Conservation (phyloP, 1,139 yeast genomes). For the Yamadazyma dendronema region DNA sequence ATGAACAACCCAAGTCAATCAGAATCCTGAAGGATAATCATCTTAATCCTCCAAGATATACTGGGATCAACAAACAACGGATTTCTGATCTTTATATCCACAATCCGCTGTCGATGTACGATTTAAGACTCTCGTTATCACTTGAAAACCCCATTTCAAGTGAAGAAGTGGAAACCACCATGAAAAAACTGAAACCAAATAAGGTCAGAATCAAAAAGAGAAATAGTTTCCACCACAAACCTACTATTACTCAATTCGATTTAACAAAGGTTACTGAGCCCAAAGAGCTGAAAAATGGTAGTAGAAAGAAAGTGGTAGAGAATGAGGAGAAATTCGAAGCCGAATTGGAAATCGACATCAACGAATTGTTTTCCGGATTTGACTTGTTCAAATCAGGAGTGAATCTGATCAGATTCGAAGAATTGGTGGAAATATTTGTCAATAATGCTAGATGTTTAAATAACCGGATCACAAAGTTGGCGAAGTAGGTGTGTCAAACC, state of each 20-base stretch:
- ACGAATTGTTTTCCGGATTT: conserved; percentile 61
- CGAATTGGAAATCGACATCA: conserved; percentile 72
- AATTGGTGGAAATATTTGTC: conserved; percentile 66
- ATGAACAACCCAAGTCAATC: conserved; percentile 58
- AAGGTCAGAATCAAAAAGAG: conserved; percentile 64
- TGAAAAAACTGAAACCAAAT: conserved; percentile 43
- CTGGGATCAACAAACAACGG: conserved; percentile 70
- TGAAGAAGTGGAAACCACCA: conserved; percentile 45
- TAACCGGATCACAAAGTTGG: conserved; percentile 45
- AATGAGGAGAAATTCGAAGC: conserved; percentile 52
- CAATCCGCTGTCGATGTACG: conserved; percentile 77
- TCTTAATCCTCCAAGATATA: conserved; percentile 61
- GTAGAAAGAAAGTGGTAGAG: conserved; percentile 36
- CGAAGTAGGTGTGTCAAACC: conserved; percentile 16
- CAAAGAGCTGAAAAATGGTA: conserved; percentile 41
- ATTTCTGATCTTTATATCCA: conserved; percentile 68
- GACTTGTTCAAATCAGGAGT: conserved; percentile 47
- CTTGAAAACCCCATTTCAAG: conserved; percentile 70
- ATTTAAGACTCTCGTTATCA: conserved; percentile 71
- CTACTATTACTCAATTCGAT: conserved; percentile 71
- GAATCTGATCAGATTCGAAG: conserved; percentile 66
- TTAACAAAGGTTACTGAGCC: conserved; percentile 60
- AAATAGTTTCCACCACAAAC: conserved; percentile 59
- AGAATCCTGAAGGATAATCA: conserved; percentile 63
- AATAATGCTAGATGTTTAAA: conserved; percentile 63